These are phyloP conservation scores for Cinchona pubescens DNA, from an alignment of 257 asterid genomes.

Conservation along the genomic window DNA sequence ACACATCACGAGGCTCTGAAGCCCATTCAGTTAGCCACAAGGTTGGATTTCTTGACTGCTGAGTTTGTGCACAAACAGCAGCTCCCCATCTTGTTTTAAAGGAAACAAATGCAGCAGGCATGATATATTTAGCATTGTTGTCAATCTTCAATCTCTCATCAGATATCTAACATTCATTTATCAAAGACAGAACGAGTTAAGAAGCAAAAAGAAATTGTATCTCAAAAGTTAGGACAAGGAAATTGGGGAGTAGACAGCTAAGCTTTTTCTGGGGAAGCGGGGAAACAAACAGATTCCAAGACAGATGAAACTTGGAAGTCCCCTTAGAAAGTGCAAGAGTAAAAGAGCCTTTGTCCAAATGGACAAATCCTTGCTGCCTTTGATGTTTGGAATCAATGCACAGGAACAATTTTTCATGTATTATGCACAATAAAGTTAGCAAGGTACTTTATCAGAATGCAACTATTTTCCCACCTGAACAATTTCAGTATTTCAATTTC, in stretches of 20 bases:
- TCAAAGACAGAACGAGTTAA: neutral
- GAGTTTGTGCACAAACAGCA: slow-evolving; percentile 93
- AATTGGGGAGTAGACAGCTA: neutral
- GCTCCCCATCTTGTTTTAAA: slow-evolving; percentile 92
- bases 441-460: neutral
- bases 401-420: neutral
- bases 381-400: neutral
- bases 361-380: neutral
- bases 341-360: neutral
- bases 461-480: neutral
- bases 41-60: slow-evolving; percentile 81
- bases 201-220: neutral
- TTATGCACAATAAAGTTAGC: neutral
- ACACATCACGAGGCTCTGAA: slow-evolving; percentile 85
- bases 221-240: neutral
- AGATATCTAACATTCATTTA: slow-evolving; percentile 47
- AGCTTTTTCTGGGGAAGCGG: neutral
- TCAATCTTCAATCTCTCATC: slow-evolving; percentile 63
- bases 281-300: neutral
- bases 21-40: slow-evolving; percentile 94
- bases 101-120: slow-evolving; percentile 92
- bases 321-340: neutral
- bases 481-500: neutral
- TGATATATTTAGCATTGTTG: slow-evolving; percentile 51
- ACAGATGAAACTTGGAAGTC: neutral